Percentiles rank a stretch among this genome's conserved stretches.
phyloP scores from a whole-genome alignment of 257 asterid species.

The Fraxinus americana region DNA sequence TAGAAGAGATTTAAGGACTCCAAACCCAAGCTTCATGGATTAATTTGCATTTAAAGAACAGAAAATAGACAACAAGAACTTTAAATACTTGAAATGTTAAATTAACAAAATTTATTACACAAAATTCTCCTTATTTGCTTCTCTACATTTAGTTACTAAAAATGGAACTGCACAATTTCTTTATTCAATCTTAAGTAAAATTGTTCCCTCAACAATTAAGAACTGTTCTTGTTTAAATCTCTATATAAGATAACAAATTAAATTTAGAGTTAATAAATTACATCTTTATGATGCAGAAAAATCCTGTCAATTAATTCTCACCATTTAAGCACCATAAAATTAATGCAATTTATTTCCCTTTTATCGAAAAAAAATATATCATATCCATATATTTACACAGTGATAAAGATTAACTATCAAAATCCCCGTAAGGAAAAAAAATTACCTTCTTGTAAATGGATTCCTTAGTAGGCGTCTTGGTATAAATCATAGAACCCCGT shows the following conservation, averaged over 20 bases:
- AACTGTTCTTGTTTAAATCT: not conserved
- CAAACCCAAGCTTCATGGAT: not conserved
- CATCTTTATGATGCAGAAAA: not conserved
- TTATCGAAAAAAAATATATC: not conserved
- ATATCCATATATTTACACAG: not conserved
- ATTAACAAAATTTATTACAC: not conserved
- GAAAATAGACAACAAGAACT: not conserved
- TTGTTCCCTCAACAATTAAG: not conserved
- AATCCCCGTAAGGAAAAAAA: not conserved
- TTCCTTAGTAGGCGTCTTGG: constrained; percentile 89
- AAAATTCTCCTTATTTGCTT: not conserved
- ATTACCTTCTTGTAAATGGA: constrained; percentile 71
- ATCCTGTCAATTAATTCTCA: not conserved
- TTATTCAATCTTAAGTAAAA: not conserved
- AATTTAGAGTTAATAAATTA: not conserved
- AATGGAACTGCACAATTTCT: not conserved
- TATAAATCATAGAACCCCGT: constrained; percentile 85
- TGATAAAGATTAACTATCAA: not conserved
- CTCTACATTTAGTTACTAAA: not conserved
- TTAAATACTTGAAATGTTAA: not conserved
- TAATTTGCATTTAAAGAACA: not conserved
- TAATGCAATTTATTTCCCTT: not conserved
- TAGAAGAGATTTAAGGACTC: not conserved
- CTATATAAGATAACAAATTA: not conserved
- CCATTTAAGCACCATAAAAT: not conserved